Percentiles rank a stretch among this genome's conserved stretches.
Evolutionary conservation across 331 rosid species (phyloP).

Genomic region (Erythrophleum ivorense): DNA sequence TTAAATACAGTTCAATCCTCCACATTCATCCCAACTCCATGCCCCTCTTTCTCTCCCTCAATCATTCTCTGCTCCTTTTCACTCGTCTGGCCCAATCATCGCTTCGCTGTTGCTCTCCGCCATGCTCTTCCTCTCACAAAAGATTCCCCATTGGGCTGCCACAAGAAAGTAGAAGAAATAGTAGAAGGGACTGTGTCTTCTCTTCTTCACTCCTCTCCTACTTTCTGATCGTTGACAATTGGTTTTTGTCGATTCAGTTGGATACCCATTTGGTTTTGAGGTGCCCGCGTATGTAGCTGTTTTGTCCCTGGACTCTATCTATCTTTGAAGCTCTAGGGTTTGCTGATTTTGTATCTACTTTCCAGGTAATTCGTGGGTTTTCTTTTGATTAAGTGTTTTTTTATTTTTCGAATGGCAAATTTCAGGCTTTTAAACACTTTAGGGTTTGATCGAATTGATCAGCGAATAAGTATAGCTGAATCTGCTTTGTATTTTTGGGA

Average conservation of each 20-base stretch:
- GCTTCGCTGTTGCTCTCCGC: constrained; percentile 40
- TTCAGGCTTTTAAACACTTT: background rate
- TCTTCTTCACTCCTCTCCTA: constrained; percentile 28
- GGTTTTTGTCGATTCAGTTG: constrained; percentile 33
- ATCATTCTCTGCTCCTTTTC: constrained; percentile 73
- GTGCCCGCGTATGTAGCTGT: background rate
- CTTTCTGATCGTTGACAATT: background rate
- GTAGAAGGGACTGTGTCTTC: constrained; percentile 28
- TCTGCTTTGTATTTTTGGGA: constrained; percentile 2
- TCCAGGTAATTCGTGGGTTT: constrained; percentile 48
- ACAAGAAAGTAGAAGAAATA: constrained; percentile 35
- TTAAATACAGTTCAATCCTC: constrained; percentile 72
- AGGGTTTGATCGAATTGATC: constrained; percentile 41
- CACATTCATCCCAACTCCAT: constrained; percentile 43
- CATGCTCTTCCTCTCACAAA: constrained; percentile 45
- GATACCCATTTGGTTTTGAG: constrained; percentile 35
- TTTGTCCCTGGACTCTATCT: background rate
- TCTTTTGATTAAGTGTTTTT: constrained; percentile 29
- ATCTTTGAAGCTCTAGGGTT: constrained; percentile 43
- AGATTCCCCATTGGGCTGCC: constrained; percentile 47
- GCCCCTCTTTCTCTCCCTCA: constrained; percentile 47
- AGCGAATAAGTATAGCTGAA: constrained; percentile 1
- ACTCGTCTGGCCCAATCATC: constrained; percentile 65
- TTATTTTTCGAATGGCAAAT: background rate
- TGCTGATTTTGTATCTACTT: constrained; percentile 23